A percentile compares a stretch with the other conserved stretches of the same genome.
phyloP scores from a whole-genome alignment of 371 early-diverging fungal genomes.

The Apophysomyces sp. region DNA sequence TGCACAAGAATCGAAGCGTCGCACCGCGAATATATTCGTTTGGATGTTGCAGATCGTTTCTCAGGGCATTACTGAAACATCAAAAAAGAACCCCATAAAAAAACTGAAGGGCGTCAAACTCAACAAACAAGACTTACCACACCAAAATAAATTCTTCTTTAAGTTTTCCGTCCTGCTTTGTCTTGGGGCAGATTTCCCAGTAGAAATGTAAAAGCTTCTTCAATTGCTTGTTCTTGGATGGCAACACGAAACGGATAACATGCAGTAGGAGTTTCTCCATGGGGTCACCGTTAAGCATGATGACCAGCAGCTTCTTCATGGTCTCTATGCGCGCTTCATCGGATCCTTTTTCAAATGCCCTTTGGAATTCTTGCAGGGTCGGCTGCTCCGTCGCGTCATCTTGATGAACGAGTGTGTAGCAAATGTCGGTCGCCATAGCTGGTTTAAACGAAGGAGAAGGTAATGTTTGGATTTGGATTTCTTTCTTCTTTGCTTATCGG shows the following conservation, averaged over 20 bases:
- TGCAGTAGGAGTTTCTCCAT: slow-evolving; percentile 90
- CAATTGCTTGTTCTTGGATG: slow-evolving; percentile 88
- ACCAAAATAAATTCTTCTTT: slow-evolving; percentile 96
- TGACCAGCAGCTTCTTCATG: slow-evolving; percentile 87
- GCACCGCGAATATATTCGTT: slow-evolving; percentile 99
- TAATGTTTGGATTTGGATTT: not conserved
- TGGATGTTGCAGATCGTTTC: slow-evolving; percentile 97
- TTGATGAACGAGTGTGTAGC: slow-evolving; percentile 71
- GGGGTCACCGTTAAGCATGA: slow-evolving; percentile 93
- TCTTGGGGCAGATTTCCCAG: slow-evolving; percentile 97
- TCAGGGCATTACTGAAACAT: slow-evolving; percentile 83
- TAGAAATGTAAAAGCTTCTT: slow-evolving; percentile 96
- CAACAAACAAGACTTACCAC: slow-evolving; percentile 59
- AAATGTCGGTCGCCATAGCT: slow-evolving; percentile 54
- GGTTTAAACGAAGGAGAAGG: not conserved
- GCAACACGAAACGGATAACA: slow-evolving; percentile 95
- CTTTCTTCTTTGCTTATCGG: not conserved
- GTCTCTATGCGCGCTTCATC: slow-evolving; percentile 92
- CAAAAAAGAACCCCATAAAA: not conserved
- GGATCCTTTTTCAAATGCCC: slow-evolving; percentile 86
- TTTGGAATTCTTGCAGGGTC: slow-evolving; percentile 69
- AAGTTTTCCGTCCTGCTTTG: slow-evolving; percentile 87
- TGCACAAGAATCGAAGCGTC: slow-evolving; percentile 94
- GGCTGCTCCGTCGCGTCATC: slow-evolving; percentile 66
- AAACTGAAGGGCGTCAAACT: not conserved